These are phyloP conservation scores for Leptographium radiaticola DNA, from an alignment of 2,329 filamentous ascomycete genomes.

Conservation along the genomic window DNA sequence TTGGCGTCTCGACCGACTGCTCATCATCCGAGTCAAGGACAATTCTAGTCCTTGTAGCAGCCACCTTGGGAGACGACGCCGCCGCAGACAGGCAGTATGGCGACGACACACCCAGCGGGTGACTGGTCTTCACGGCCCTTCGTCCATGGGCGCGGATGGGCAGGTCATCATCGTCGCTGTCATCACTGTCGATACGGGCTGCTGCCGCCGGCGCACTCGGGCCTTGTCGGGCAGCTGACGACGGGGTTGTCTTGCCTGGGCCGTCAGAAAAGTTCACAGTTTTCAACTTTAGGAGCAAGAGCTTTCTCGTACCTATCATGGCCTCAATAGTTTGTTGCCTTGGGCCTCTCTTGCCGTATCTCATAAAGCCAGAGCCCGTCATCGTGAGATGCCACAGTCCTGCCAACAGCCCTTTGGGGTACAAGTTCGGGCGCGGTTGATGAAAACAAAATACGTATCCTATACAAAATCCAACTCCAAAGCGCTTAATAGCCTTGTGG, in stretches of 20 bases:
- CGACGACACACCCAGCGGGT: background rate
- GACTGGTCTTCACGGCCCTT: background rate
- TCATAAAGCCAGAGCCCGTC: background rate
- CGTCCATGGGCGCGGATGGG: background rate
- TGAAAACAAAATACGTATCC: too few species aligned
- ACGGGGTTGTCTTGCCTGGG: background rate
- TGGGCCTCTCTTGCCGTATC: background rate
- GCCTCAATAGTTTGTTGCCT: constrained; percentile 11
- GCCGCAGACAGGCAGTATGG: background rate
- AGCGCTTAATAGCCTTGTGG: too few species aligned
- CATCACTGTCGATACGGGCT: background rate
- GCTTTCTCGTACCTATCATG: constrained; percentile 8
- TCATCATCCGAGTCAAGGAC: background rate
- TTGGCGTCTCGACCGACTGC: background rate
- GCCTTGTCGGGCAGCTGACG: background rate
- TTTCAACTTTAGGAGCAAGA: background rate
- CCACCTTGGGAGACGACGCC: background rate
- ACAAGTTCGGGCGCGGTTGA: too few species aligned
- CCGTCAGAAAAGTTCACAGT: background rate
- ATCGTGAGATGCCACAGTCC: background rate
- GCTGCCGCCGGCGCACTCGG: background rate
- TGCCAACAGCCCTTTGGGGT: too few species aligned
- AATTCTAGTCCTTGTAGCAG: background rate
- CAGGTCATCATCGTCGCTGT: constrained; percentile 6
- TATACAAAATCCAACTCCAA: too few species aligned